Percentiles rank a stretch among this genome's conserved stretches.
phyloP scores from a whole-genome alignment of 2,329 filamentous ascomycete genomes.

The Calonectria naviculata region DNA sequence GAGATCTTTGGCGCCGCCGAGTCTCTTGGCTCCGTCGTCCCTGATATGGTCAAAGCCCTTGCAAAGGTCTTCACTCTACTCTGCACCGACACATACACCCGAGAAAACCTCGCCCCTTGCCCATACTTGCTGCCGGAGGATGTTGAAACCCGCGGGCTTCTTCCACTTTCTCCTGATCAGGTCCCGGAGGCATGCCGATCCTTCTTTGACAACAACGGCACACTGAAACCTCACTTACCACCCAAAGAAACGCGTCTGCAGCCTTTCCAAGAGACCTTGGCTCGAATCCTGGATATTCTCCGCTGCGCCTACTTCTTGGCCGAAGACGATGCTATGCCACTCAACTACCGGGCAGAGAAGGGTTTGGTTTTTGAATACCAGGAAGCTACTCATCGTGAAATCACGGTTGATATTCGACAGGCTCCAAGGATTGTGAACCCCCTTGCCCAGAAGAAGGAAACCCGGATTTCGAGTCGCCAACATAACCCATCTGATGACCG shows the following conservation, averaged over 20 bases:
- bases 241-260: constrained; percentile 45
- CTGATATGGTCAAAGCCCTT: constrained; percentile 58
- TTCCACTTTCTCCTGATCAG: constrained; percentile 51
- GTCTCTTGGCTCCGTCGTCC: constrained; percentile 57
- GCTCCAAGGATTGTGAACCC: background rate
- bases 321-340: constrained; percentile 52
- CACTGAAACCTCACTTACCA: constrained; percentile 53
- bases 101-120: constrained; percentile 50
- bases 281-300: constrained; percentile 60
- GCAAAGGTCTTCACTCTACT: constrained; percentile 60
- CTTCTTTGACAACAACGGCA: constrained; percentile 47
- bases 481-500: constrained; percentile 11
- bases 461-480: constrained; percentile 17
- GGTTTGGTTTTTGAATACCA: constrained; percentile 49
- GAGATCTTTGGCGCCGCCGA: constrained; percentile 59
- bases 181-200: constrained; percentile 54
- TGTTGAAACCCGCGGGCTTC: constrained; percentile 56
- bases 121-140: constrained; percentile 66
- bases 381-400: constrained; percentile 8
- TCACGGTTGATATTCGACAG: constrained; percentile 1
- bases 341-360: constrained; percentile 43
- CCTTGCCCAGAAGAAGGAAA: constrained; percentile 16
- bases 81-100: constrained; percentile 55
- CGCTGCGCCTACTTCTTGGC: constrained; percentile 61
- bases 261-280: constrained; percentile 52